Evolutionary conservation across 768 basidiomycete genomes (phyloP), one percentile per base, ranked within the genome.

Genomic region (Nidula microcarpa): DNA sequence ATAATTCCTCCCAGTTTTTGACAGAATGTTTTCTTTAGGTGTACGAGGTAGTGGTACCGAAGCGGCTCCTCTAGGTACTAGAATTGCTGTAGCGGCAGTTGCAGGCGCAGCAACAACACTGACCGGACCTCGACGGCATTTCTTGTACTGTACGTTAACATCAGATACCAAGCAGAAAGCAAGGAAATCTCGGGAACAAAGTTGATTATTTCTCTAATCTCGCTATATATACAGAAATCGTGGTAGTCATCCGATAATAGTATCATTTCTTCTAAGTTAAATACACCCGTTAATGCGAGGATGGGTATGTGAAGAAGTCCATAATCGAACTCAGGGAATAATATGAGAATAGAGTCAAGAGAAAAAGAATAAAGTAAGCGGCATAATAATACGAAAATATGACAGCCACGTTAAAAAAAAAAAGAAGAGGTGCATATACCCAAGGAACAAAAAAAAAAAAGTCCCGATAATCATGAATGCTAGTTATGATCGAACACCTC

Each of bases 1-100:
- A 33, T 48, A 3, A 14, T 43, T 34, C n/a, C 57, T 46, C 39
- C 16, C 57, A 94, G 91, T 92, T 10, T 94, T 93, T 63, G 91
- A 93, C 67, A 74, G 91, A 32, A 91, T 93, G 92, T 94, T 93
- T 64, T 90, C 87, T 5, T 76, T 94, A 9, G 91, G 91, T 16
- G 74, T 92, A 7, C 86, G 91, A n/a, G 84, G 85, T 32, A 82
- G 84, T 53, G 88, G 87, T 3, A 79, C 85, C 0, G 84, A 90
- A 48, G 73, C 80, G 1, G 79, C 81, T 3, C 81, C 87, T 14
- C 62, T 85, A 5, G 79, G 81, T 1, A 78, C 79, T 9, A 81
- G 88, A 5, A 84, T 85, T 13, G 78, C 86, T 17, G 84, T 81
- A 1, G 84, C 82, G 5, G 79, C 85, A 6, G 86, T 83, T 9